Conservation (phyloP, 2,329 filamentous ascomycete genomes). For the Colletotrichum lentis region DNA sequence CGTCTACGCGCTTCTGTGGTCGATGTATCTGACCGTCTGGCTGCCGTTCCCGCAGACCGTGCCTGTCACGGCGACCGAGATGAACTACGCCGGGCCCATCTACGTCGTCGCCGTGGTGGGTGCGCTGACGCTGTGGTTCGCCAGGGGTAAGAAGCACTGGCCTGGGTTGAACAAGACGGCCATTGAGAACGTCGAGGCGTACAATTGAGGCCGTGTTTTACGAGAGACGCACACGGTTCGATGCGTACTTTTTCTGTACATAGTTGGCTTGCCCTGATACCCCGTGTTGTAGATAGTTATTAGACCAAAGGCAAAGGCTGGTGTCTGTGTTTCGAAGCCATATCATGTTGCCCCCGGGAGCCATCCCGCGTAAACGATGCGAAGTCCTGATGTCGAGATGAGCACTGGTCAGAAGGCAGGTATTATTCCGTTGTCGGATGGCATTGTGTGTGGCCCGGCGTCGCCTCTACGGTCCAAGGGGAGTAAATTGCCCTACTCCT, state of each 20-base stretch:
- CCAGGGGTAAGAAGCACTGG: conserved; percentile 33
- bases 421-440: background rate
- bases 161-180: conserved; percentile 32
- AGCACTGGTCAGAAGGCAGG: background rate
- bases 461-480: background rate
- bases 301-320: background rate
- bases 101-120: conserved; percentile 28
- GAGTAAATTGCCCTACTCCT: background rate
- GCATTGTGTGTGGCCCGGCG: background rate
- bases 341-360: background rate
- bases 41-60: conserved; percentile 33
- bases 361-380: too few relatives aligned
- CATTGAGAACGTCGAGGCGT: conserved; percentile 24
- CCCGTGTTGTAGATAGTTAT: background rate
- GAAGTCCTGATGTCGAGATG: too few relatives aligned
- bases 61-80: conserved; percentile 32
- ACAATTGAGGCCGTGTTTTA: background rate
- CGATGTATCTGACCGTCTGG: conserved; percentile 29
- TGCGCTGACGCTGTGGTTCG: conserved; percentile 30
- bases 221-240: background rate
- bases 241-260: background rate
- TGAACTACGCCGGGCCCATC: conserved; percentile 32
- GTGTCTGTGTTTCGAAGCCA: background rate
- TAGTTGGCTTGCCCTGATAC: background rate
- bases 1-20: conserved; percentile 32